Percentiles rank a stretch among this genome's conserved stretches.
phyloP scores from a whole-genome alignment of 129 eudicot species.

The Tagetes patula region DNA sequence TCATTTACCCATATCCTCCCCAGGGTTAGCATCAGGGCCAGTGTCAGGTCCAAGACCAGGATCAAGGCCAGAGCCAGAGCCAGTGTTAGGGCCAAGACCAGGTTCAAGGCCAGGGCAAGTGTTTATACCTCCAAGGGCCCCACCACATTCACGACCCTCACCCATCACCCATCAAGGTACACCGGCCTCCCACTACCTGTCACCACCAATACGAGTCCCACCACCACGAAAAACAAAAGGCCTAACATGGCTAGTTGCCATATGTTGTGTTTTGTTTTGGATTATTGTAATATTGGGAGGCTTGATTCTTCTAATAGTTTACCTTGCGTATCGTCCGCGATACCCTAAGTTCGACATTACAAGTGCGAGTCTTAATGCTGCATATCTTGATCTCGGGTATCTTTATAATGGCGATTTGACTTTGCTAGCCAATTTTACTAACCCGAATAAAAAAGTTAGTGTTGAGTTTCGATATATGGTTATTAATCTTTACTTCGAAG shows the following conservation, averaged over 20 bases:
- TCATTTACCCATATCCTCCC: constrained; percentile 23
- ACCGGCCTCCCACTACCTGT: constrained; percentile 16
- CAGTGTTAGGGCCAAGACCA: neutral
- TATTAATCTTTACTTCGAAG: constrained; percentile 55
- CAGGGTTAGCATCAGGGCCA: too few species aligned
- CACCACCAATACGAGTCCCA: constrained; percentile 45
- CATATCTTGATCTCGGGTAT: constrained; percentile 89
- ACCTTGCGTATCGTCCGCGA: constrained; percentile 65
- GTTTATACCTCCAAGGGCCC: neutral
- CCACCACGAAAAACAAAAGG: constrained; percentile 45
- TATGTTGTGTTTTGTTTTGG: constrained; percentile 81
- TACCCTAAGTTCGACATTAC: constrained; percentile 77
- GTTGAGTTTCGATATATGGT: constrained; percentile 62
- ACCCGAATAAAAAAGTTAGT: constrained; percentile 70
- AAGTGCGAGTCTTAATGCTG: constrained; percentile 66
- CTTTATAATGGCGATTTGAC: constrained; percentile 76
- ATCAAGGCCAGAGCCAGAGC: neutral
- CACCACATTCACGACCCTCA: constrained; percentile 20
- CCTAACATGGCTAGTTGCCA: constrained; percentile 61
- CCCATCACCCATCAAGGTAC: neutral
- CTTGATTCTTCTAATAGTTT: constrained; percentile 62
- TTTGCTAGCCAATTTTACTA: constrained; percentile 78
- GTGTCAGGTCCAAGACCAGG: neutral
- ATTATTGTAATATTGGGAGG: constrained; percentile 71
- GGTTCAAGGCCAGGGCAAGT: neutral